Percentiles rank a stretch among this genome's conserved stretches.
Conservation (phyloP, 345 rosid genomes). For the Citrus inodora region DNA sequence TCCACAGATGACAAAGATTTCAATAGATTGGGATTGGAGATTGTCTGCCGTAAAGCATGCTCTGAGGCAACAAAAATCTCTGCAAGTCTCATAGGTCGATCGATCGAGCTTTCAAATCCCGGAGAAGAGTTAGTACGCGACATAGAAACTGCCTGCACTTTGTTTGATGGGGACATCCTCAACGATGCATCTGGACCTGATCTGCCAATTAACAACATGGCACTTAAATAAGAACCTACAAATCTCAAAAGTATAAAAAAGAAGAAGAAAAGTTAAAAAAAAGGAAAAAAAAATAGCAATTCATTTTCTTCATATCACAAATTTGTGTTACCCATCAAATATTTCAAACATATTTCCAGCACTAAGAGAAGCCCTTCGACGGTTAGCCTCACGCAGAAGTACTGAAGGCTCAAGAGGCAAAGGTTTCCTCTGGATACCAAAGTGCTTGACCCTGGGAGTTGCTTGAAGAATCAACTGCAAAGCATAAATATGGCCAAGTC, state of each 20-base stretch:
- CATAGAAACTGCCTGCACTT: constrained; percentile 47
- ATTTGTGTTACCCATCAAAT: constrained; percentile 68
- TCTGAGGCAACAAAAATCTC: constrained; percentile 96
- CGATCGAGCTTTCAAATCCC: constrained; percentile 76
- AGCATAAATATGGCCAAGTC: not conserved
- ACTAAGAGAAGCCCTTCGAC: constrained; percentile 96
- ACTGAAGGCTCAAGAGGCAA: constrained; percentile 96
- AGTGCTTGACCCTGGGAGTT: constrained; percentile 67
- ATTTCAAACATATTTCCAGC: constrained; percentile 82
- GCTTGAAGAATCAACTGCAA: constrained; percentile 80
- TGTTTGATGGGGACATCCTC: constrained; percentile 44
- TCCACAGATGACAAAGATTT: constrained; percentile 73
- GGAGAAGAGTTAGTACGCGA: constrained; percentile 79
- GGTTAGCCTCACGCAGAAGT: constrained; percentile 90
- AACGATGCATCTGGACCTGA: constrained; percentile 55
- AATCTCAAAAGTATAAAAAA: constrained; percentile 14
- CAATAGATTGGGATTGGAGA: constrained; percentile 64
- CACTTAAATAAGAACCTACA: constrained; percentile 26
- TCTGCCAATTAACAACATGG: constrained; percentile 50
- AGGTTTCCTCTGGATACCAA: constrained; percentile 79
- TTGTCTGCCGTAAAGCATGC: constrained; percentile 68
- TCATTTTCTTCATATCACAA: constrained; percentile 15
- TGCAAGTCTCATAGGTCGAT: constrained; percentile 94
- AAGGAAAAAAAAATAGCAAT: not conserved
- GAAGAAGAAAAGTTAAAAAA: not conserved